Base-by-base conservation (phyloP, 352 stramenopile genomes). In the Globisporangium nunn region DNA sequence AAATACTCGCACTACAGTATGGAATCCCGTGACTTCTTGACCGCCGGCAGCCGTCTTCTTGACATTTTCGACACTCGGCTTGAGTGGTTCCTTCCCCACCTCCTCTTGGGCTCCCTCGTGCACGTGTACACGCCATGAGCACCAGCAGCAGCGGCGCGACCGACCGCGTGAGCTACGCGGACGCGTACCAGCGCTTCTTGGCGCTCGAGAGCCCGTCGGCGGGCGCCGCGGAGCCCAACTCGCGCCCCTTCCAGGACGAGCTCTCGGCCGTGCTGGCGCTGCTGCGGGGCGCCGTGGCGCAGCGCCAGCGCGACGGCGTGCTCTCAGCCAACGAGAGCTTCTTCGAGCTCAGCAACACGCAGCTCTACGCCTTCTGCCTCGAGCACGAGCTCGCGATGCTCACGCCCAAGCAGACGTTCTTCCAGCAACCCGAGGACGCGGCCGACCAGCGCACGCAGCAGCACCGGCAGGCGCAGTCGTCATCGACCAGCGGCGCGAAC, bases 351-450 rank as follows among this genome's bases (percentile, higher is more conserved):
- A 78, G 81, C 39, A 93, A 82, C 54, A 58, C 71, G 52, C 83
- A 95, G 63, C 75, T 95, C 18, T 90, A 93, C 52, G 85, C 79
- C 28, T 77, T 93, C 41, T 84, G 85, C 28, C 45, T 91, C 41
- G 82, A 95, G 54, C 93, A 84, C 64, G 92, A 89, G 64, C 54
- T 93, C 45, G 85, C 75, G 4, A 83, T 90, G 65, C 74, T 93
- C 10, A 73, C 74, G 30, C 74, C 79, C 12, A 91, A 95, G 68
- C 72, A 87, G 51, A 84, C 63, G 30, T 88, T 88, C 58, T 87
- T 91, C 52, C 78, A 86, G 56, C 54, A 61, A 28, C 47, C 58
- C 7, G 43, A n/a, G 14, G 44, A 57, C 37, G 62, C 57, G 15
- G 52, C 55, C n/a, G 53, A 55, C 46, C 54, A 63, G 58, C 58